These are phyloP conservation scores for Candida buenavistaensis DNA, from an alignment of 1,139 yeast species.

Conservation along the genomic window DNA sequence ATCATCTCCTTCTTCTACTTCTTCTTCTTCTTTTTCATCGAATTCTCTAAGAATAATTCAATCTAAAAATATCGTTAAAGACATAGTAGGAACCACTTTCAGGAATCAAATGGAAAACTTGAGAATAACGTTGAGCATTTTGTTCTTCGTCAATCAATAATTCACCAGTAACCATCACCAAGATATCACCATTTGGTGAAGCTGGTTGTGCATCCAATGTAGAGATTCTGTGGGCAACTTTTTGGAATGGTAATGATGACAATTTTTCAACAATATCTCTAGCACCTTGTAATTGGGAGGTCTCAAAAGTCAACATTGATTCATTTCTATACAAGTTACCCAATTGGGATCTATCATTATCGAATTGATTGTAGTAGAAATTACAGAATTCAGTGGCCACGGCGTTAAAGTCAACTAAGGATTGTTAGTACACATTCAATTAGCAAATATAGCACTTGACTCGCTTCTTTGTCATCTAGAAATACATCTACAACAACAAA, in stretches of 20 bases:
- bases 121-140: conserved; percentile 94
- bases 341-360: conserved; percentile 86
- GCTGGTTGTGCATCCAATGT: conserved; percentile 99
- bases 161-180: conserved; percentile 98
- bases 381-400: conserved; percentile 81
- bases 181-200: conserved; percentile 87
- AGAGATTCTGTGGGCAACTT: conserved; percentile 89
- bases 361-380: conserved; percentile 95
- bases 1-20: background rate
- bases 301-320: conserved; percentile 97
- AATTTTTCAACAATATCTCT: conserved; percentile 90
- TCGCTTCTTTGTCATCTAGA: too few relatives aligned
- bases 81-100: conserved; percentile 91
- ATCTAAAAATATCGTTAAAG: conserved; percentile 94
- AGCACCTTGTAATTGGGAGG: conserved; percentile 92
- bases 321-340: conserved; percentile 95
- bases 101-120: conserved; percentile 94
- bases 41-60: conserved; percentile 59
- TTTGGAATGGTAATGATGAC: conserved; percentile 81
- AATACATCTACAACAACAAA: background rate
- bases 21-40: conserved; percentile 1
- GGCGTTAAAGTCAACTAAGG: conserved; percentile 66
- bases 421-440: conserved; percentile 16
- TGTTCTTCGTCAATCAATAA: conserved; percentile 89
- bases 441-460: too few relatives aligned